Base-by-base conservation (phyloP, 148 eudicot genomes). In the Vaccinium darrowii region DNA sequence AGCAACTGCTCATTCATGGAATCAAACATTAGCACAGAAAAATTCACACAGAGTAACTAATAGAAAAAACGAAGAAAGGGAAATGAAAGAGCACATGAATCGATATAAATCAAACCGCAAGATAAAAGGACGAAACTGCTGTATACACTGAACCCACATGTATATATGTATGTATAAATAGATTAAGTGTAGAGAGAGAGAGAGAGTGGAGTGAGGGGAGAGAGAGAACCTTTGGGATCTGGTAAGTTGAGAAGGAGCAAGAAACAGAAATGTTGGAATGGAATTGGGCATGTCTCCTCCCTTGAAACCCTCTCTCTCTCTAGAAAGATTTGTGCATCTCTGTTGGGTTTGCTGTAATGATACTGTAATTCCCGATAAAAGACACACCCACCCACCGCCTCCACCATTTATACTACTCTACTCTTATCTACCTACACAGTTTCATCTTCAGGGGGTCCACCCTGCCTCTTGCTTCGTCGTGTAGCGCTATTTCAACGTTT, bases 271-370 rank as follows among this genome's bases (percentile, higher is more conserved):
- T 91, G 94, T 87, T 86, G 94, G 91, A 91, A 87, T 87, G 86
- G 88, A 87, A 83, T 89, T 87, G 91, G 90, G 89, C 93, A 92
- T 92, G 92, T 92, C 85, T 85, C 94, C 94, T 81, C 80, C 80
- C 86, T 84, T 86, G 85, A 89, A 85, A 87, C 69, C 56, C 33
- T 2, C 30, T 65, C 83, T 76, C 83, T 85, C 85, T 85, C 86
- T 84, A 36, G 63, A 77, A 62, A 72, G 19, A 19, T 53, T 73
- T 49, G 23, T 21, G 30, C 53, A 54, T 13, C 15, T 27, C 25
- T n/a, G 23, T 15, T 65, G 83, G 83, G 57, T 50, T 62, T 50
- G 62, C 78, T 33, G 78, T 51, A 52, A 67, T 33, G 57, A 53
- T 5, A 18, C 14, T 27, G 13, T 51, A 12, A 81, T 49, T 27